Evolutionary conservation across 2,329 filamentous ascomycete species (phyloP).

Genomic region (Clarireedia homoeocarpa): DNA sequence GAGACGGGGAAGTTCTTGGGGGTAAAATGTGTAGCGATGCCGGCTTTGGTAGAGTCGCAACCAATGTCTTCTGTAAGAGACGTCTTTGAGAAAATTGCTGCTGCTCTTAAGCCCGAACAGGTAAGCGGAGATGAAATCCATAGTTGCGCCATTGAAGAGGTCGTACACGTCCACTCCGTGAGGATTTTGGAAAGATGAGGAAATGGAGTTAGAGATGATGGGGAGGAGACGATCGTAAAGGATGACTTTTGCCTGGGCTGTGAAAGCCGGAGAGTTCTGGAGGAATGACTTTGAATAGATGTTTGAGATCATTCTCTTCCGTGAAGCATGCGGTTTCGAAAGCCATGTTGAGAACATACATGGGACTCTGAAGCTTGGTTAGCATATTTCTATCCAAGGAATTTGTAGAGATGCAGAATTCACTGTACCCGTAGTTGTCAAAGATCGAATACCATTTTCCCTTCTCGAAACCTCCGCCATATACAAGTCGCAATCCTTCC

Average conservation of each 20-base stretch:
- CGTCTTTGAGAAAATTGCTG: slow-evolving; percentile 56
- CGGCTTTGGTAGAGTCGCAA: slow-evolving; percentile 61
- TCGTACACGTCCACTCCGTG: slow-evolving; percentile 48
- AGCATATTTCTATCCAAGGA: neutral
- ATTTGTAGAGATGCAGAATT: neutral
- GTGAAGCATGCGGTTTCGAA: slow-evolving; percentile 55
- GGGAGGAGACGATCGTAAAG: slow-evolving; percentile 57
- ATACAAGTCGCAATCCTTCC: slow-evolving; percentile 57
- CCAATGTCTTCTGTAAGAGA: slow-evolving; percentile 51
- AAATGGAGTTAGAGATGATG: slow-evolving; percentile 30
- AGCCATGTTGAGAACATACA: slow-evolving; percentile 66
- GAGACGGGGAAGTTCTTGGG: slow-evolving; percentile 61
- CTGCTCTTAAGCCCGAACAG: slow-evolving; percentile 59
- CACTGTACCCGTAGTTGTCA: slow-evolving; percentile 57
- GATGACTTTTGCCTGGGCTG: slow-evolving; percentile 48
- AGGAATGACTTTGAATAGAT: slow-evolving; percentile 76
- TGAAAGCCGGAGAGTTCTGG: slow-evolving; percentile 50
- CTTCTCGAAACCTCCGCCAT: slow-evolving; percentile 68
- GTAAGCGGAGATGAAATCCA: slow-evolving; percentile 72
- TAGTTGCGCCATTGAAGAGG: slow-evolving; percentile 60
- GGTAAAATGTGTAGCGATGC: slow-evolving; percentile 63
- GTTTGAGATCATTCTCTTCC: slow-evolving; percentile 73
- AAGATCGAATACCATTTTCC: slow-evolving; percentile 72
- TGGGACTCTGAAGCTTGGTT: slow-evolving; percentile 34
- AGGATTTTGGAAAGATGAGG: slow-evolving; percentile 13